These are phyloP conservation scores for Alternaria sp. DNA, from an alignment of 2,329 filamentous ascomycete genomes.

Conservation along the genomic window DNA sequence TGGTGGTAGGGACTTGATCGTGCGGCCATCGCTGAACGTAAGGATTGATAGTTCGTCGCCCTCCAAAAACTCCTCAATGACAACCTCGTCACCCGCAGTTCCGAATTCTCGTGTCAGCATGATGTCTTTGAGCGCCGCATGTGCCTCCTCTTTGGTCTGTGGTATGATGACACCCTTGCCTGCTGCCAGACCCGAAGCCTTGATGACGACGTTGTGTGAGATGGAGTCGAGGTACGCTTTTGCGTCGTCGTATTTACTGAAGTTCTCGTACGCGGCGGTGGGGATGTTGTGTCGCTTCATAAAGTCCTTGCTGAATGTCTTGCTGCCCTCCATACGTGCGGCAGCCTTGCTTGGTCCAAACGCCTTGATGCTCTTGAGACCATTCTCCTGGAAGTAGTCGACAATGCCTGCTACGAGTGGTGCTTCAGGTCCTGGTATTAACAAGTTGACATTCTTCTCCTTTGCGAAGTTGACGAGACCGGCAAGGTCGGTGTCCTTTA, in stretches of 20 bases:
- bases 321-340: slow-evolving; percentile 92
- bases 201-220: slow-evolving; percentile 72
- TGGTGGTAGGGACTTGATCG: slow-evolving; percentile 82
- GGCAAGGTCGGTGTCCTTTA: slow-evolving; percentile 79
- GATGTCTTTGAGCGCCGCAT: slow-evolving; percentile 81
- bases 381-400: slow-evolving; percentile 73
- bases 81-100: slow-evolving; percentile 84
- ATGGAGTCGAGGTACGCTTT: slow-evolving; percentile 69
- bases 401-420: slow-evolving; percentile 93
- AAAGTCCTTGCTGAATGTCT: slow-evolving; percentile 97
- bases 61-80: slow-evolving; percentile 92
- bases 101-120: slow-evolving; percentile 92
- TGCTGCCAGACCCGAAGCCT: slow-evolving; percentile 88
- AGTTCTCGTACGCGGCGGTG: slow-evolving; percentile 90
- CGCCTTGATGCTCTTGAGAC: slow-evolving; percentile 66
- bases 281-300: slow-evolving; percentile 92
- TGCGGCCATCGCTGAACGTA: slow-evolving; percentile 88
- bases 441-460: slow-evolving; percentile 77
- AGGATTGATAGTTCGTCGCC: slow-evolving; percentile 93
- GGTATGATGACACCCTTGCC: slow-evolving; percentile 97
- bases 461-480: slow-evolving; percentile 78
- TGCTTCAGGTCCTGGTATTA: slow-evolving; percentile 90
- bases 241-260: slow-evolving; percentile 77
- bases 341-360: slow-evolving; percentile 89
- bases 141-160: slow-evolving; percentile 80